Percentiles rank a stretch among this genome's conserved stretches.
Evolutionary conservation across 345 rosid genomes (phyloP).

Genomic region (Salix arbutifolia): DNA sequence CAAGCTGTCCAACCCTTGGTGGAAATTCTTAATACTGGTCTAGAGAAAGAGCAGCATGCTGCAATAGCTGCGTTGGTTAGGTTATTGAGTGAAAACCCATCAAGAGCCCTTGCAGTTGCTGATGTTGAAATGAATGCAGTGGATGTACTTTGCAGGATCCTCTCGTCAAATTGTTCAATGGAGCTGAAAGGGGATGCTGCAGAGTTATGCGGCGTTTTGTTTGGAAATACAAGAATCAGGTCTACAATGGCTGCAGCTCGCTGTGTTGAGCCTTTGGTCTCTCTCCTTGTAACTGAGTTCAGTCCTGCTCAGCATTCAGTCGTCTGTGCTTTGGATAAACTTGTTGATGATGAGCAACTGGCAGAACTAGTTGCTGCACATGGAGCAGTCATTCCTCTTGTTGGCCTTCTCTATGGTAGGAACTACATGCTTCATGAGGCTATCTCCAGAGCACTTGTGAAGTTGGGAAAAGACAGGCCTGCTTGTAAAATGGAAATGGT

Average conservation of each 20-base stretch:
- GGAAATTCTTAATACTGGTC: slow-evolving; percentile 91
- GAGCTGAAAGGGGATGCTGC: slow-evolving; percentile 99
- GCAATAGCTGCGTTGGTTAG: slow-evolving; percentile 95
- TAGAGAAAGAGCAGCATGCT: slow-evolving; percentile 97
- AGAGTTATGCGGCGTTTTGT: slow-evolving; percentile 91
- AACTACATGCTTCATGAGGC: slow-evolving; percentile 93
- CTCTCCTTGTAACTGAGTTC: slow-evolving; percentile 85
- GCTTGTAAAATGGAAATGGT: slow-evolving; percentile 98
- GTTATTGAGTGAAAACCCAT: slow-evolving; percentile 91
- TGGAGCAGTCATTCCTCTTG: slow-evolving; percentile 98
- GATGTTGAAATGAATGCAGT: slow-evolving; percentile 99
- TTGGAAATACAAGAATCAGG: slow-evolving; percentile 86
- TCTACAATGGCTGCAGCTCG: slow-evolving; percentile 96
- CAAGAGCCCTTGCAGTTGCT: slow-evolving; percentile 90
- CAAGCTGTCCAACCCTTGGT: slow-evolving; percentile 99
- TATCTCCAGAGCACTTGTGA: slow-evolving; percentile 88
- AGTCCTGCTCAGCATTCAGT: slow-evolving; percentile 95
- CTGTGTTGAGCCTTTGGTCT: slow-evolving; percentile 96
- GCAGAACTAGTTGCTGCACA: slow-evolving; percentile 99
- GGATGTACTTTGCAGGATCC: slow-evolving; percentile 96
- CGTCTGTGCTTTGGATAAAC: slow-evolving; percentile 89
- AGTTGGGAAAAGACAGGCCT: slow-evolving; percentile 97
- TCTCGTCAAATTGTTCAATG: slow-evolving; percentile 81
- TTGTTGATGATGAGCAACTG: slow-evolving; percentile 94
- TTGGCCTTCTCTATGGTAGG: slow-evolving; percentile 88